Evolutionary conservation across 2,329 filamentous ascomycete genomes (phyloP), one percentile per base, ranked within the genome.

Genomic region (Camillea tinctor): DNA sequence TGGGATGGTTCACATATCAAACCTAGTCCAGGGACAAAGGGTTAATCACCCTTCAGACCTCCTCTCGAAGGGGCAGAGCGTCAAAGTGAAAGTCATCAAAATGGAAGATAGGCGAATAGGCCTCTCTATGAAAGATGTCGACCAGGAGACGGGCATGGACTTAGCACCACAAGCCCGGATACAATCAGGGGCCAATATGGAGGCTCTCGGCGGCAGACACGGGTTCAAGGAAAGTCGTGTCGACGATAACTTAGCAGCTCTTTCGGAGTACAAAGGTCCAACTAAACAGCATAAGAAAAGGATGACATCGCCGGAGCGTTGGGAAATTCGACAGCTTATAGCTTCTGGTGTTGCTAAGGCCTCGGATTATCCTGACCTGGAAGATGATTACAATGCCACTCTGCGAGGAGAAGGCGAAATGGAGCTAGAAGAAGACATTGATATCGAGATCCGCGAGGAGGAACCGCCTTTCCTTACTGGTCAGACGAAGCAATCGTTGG

Each of bases 281-380:
- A 82, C 80, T 0, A 79, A 82, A 66, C 84, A 82, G 52, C 89
- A 89, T 58, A 92, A 91, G 74, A 99, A 99, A 79, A 85, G 95
- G 56, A 89, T 98, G 88, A 98, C 94, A 0, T 97, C 94, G 15
- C 95, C 95, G 1, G 95, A 99, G 73, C 82, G 95, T 71, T 99
- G 95, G 94, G 95, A 99, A 74, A 97, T 99, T 64, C 88, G 94
- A 63, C 95, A 99, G 72, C 82, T 99, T 56, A 98, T 99, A 71
- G 93, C 94, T 3, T 97, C 95, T 4, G 95, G 96, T 52, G 94
- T 96, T 8, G 90, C 92, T 19, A 96, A 95, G 68, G 93, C 92
- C 0, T 91, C 91, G 0, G 94, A 98, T 68, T 97, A 97, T 72
- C 95, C 95, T 0, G 94, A 97, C 64, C 84, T 98, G 24, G 92